Percentiles rank a stretch among this genome's conserved stretches.
Conservation (phyloP, 1,284 basidiomycete species). For the Flammula alnicola region DNA sequence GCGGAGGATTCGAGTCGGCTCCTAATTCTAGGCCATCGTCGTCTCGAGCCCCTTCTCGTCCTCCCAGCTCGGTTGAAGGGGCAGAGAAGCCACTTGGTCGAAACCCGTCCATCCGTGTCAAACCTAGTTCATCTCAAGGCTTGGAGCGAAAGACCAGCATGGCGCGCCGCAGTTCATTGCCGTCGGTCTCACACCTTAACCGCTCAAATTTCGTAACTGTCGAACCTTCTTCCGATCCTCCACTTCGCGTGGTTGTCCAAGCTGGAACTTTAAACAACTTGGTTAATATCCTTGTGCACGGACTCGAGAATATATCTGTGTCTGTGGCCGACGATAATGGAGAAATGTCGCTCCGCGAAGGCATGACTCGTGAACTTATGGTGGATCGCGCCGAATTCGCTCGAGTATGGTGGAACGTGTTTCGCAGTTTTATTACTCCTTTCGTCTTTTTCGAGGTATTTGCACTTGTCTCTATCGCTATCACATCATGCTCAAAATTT, state of each 20-base stretch:
- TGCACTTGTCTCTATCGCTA: not conserved
- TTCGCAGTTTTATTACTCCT: constrained; percentile 78
- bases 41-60: constrained; percentile 63
- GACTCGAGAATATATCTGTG: constrained; percentile 76
- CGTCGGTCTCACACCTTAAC: constrained; percentile 62
- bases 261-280: constrained; percentile 77
- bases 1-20: constrained; percentile 47
- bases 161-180: constrained; percentile 75
- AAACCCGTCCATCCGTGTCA: constrained; percentile 75
- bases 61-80: constrained; percentile 58
- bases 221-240: constrained; percentile 65
- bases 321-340: constrained; percentile 84
- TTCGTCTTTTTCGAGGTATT: constrained; percentile 80
- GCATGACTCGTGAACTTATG: constrained; percentile 68
- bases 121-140: constrained; percentile 64
- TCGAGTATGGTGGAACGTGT: constrained; percentile 79
- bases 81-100: constrained; percentile 52
- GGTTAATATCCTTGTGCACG: constrained; percentile 75
- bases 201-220: constrained; percentile 58
- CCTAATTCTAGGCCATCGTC: constrained; percentile 55
- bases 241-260: constrained; percentile 74
- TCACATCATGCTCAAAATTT: constrained; percentile 23
- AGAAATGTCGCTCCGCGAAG: constrained; percentile 73
- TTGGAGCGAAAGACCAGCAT: constrained; percentile 76
- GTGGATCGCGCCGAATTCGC: constrained; percentile 76